Evolutionary conservation across 1,284 basidiomycete species (phyloP), one percentile per base, ranked within the genome.

Genomic region (Crepidotus sp.): DNA sequence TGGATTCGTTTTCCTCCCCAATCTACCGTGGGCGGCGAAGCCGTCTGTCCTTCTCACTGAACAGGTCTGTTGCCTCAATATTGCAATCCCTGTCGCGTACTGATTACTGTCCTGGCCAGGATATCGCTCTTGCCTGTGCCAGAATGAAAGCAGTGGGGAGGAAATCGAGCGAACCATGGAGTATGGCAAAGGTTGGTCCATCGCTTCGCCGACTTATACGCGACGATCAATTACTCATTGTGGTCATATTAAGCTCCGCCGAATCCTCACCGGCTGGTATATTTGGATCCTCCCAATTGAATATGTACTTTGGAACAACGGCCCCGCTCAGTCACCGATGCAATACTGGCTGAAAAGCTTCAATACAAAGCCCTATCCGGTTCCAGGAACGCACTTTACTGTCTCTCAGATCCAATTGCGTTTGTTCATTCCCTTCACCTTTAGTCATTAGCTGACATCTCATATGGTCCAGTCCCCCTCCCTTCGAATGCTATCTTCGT

Each of bases 301-400:
- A 40, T 53, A 53, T 40, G 46, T 51, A 5, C 43, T 53, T 8
- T 53, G 52, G 52, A 53, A 53, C 46, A 53, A 53, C 37, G 52
- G 36, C 21, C 13, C 15, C 4, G 44, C 39, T 19, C 52, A 53
- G 21, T 42, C 52, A 0, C 52, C 52, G 3, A 42, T 53, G 19
- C 49, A 51, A 27, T 53, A 44, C 26, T 53, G 49, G 49, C 43
- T 53, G 22, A 53, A 53, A 46, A 46, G 40, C 18, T 53, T 53
- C 52, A 53, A 53, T 41, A 24, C 46, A 18, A 26, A 53, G 19
- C 52, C 52, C 8, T 51, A 35, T 38, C 52, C 52, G 11, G 52
- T 53, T 9, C 52, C 52, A 2, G 52, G 49, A 19, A 42, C 13
- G 7, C 31, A 32, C 4, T 52, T 22, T 22, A 46, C 43, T 9